Evolutionary conservation across 1,284 basidiomycete species (phyloP).

Genomic region (Irpex lacteus): DNA sequence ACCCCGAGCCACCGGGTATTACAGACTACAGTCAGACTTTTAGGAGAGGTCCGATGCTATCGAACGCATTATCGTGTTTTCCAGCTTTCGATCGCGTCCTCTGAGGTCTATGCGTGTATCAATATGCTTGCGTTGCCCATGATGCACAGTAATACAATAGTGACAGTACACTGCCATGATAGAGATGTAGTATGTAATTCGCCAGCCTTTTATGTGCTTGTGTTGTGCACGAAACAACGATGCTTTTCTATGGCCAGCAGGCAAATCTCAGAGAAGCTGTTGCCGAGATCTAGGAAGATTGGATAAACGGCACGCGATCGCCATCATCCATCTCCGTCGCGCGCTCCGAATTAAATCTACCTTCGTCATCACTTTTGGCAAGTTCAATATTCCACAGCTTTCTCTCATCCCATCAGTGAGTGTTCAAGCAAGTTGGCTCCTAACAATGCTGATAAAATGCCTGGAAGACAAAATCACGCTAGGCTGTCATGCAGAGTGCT

Average conservation of each 20-base stretch:
- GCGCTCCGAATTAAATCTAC: neutral
- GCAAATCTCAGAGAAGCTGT: neutral
- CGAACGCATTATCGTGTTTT: neutral
- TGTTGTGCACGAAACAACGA: too few species aligned
- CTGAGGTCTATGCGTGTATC: neutral
- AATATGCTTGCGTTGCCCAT: neutral
- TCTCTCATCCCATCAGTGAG: neutral
- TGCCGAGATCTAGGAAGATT: neutral
- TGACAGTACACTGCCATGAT: neutral
- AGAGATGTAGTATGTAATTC: too few species aligned
- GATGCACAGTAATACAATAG: neutral
- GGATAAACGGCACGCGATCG: neutral
- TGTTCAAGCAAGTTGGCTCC: neutral
- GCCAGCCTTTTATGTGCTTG: too few species aligned
- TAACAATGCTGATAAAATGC: neutral
- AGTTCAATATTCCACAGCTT: neutral
- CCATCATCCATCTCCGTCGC: neutral
- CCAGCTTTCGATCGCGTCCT: neutral
- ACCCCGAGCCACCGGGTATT: too few species aligned
- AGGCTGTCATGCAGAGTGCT: slow-evolving; percentile 10
- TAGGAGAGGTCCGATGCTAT: too few species aligned
- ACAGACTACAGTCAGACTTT: too few species aligned
- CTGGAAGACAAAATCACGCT: neutral
- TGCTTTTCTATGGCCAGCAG: too few species aligned
- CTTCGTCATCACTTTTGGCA: neutral